Conservation (phyloP, 768 basidiomycete species). For the Phaeotremella skinneri region DNA sequence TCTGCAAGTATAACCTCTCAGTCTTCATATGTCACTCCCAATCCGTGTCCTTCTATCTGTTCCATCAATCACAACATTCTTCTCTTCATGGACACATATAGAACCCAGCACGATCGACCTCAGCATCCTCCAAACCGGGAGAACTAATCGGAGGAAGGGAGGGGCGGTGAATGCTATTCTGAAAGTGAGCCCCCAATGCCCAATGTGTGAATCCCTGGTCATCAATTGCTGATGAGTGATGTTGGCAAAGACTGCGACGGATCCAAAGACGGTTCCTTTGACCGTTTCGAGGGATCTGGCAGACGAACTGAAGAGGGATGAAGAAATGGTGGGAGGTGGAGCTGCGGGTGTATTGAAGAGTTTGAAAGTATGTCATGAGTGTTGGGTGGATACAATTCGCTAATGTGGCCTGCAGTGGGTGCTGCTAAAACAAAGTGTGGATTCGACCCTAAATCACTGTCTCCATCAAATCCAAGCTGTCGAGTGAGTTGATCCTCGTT, state of each 20-base stretch:
- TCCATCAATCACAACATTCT: constrained; percentile 29
- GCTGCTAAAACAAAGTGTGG: constrained; percentile 28
- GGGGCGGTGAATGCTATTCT: constrained; percentile 11
- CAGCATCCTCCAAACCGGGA: constrained; percentile 20
- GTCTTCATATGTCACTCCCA: constrained; percentile 27
- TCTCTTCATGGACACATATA: constrained; percentile 28
- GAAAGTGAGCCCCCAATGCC: constrained; percentile 7
- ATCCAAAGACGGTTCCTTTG: constrained; percentile 7
- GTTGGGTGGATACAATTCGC: neutral
- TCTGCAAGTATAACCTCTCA: constrained; percentile 1
- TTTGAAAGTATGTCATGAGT: constrained; percentile 25
- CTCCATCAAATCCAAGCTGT: neutral
- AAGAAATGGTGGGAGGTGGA: constrained; percentile 32
- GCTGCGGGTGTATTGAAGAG: constrained; percentile 24
- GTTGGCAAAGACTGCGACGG: neutral
- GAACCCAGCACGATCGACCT: constrained; percentile 35
- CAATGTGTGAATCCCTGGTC: neutral
- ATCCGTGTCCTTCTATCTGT: constrained; percentile 38
- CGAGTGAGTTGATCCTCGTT: neutral
- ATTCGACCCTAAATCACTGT: constrained; percentile 20
- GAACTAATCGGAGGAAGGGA: constrained; percentile 2
- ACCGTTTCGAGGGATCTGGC: constrained; percentile 22
- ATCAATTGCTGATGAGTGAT: neutral
- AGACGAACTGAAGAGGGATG: constrained; percentile 24
- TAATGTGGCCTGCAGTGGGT: constrained; percentile 23